A percentile compares a stretch with the other conserved stretches of the same genome.
These are phyloP conservation scores for Scalesia atractyloides DNA, from an alignment of 129 eudicot genomes.

Conservation along the genomic window DNA sequence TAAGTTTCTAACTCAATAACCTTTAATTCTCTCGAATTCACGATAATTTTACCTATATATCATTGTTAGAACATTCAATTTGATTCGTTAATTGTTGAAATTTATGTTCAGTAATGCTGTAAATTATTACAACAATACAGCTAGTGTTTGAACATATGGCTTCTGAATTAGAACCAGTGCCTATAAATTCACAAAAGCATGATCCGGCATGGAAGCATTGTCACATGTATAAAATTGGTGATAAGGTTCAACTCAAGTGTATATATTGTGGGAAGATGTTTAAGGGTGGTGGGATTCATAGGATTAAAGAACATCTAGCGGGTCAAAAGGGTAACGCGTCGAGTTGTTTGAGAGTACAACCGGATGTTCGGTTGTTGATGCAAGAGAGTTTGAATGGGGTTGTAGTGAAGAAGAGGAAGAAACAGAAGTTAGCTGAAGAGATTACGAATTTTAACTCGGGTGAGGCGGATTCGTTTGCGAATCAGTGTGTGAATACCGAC, in stretches of 20 bases:
- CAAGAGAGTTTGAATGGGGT: conserved; percentile 77
- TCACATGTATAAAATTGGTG: conserved; percentile 78
- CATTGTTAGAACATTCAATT: conserved; percentile 24
- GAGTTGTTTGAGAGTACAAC: conserved; percentile 69
- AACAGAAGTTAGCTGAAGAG: conserved; percentile 66
- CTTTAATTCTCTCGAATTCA: not conserved
- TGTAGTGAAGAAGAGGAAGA: conserved; percentile 72
- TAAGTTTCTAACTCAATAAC: conserved; percentile 40
- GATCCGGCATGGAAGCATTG: conserved; percentile 98
- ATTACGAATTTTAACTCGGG: conserved; percentile 35
- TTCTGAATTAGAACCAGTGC: conserved; percentile 67
- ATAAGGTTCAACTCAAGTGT: conserved; percentile 81
- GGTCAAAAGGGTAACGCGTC: conserved; percentile 95
- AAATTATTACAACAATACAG: conserved; percentile 15
- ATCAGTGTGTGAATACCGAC: conserved; percentile 48
- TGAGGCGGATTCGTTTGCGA: conserved; percentile 40
- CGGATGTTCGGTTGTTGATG: conserved; percentile 77
- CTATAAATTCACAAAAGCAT: conserved; percentile 78
- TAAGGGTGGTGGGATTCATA: conserved; percentile 97
- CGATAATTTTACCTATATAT: not conserved
- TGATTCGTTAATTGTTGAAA: conserved; percentile 23
- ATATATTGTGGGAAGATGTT: conserved; percentile 85
- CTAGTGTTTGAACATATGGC: conserved; percentile 42
- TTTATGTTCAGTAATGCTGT: conserved; percentile 18
- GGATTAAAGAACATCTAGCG: conserved; percentile 93